Evolutionary conservation across 2,329 filamentous ascomycete genomes (phyloP).

Genomic region (Aspergillus udagawae): DNA sequence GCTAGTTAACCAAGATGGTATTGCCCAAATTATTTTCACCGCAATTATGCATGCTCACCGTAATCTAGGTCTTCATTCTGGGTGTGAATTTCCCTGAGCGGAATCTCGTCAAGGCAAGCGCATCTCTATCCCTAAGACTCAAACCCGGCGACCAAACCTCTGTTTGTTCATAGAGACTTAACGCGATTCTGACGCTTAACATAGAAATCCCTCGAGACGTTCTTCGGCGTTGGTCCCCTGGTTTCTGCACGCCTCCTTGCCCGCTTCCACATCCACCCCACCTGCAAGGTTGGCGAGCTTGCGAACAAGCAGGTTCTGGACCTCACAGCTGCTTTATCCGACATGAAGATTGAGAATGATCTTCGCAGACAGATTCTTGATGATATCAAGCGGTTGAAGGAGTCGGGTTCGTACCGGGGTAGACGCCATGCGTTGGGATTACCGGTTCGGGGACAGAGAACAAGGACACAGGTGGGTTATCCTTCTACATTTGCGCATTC

Average conservation of each 20-base stretch:
- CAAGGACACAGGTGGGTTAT: slow-evolving; percentile 64
- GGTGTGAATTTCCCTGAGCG: slow-evolving; percentile 81
- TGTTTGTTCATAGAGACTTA: neutral
- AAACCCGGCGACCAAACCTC: neutral
- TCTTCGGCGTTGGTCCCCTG: slow-evolving; percentile 78
- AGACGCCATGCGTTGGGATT: slow-evolving; percentile 87
- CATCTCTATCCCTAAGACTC: slow-evolving; percentile 2
- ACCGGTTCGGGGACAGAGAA: slow-evolving; percentile 86
- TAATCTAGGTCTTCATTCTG: slow-evolving; percentile 70
- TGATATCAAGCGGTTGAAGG: slow-evolving; percentile 79
- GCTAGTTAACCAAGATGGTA: slow-evolving; percentile 29
- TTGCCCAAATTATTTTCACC: neutral
- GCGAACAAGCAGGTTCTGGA: slow-evolving; percentile 72
- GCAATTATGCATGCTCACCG: slow-evolving; percentile 9
- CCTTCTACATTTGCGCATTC: neutral
- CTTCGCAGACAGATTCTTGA: slow-evolving; percentile 71
- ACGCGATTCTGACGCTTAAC: slow-evolving; percentile 2
- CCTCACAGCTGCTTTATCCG: slow-evolving; percentile 78
- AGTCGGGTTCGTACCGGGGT: slow-evolving; percentile 87
- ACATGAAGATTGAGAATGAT: slow-evolving; percentile 93
- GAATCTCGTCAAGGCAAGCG: slow-evolving; percentile 73
- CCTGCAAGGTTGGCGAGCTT: slow-evolving; percentile 71
- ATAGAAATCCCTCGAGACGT: slow-evolving; percentile 63
- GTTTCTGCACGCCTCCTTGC: slow-evolving; percentile 74
- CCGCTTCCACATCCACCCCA: slow-evolving; percentile 82